Evolutionary conservation across 768 basidiomycete genomes (phyloP).

Genomic region (Roridomyces roridus): DNA sequence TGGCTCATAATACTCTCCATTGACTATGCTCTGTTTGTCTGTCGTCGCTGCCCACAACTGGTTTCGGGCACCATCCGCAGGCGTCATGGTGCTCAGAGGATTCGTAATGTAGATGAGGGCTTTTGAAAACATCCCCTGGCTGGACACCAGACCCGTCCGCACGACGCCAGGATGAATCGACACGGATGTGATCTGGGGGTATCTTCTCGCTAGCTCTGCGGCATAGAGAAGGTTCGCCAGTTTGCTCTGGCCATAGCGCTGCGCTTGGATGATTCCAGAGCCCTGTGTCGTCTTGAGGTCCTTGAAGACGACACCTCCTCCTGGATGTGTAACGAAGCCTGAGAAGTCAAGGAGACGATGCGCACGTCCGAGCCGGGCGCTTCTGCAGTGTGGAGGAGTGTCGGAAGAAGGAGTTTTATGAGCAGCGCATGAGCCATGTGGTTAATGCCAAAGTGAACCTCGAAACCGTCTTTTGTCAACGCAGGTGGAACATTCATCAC

Average conservation of each 20-base stretch:
- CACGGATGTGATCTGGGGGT: conserved; percentile 12
- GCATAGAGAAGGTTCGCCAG: conserved; percentile 16
- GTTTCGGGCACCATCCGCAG: conserved; percentile 16
- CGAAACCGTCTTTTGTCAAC: conserved; percentile 18
- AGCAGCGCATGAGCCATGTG: conserved; percentile 48
- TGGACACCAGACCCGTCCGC: conserved; percentile 2
- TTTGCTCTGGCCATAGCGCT: conserved; percentile 22
- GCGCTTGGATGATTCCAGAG: not conserved
- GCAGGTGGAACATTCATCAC: conserved; percentile 12
- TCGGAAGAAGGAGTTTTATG: conserved; percentile 51
- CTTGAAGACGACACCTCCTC: conserved; percentile 13
- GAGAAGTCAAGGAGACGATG: conserved; percentile 29
- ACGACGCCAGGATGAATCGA: conserved; percentile 21
- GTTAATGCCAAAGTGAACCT: conserved; percentile 23
- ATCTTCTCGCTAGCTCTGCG: conserved; percentile 11
- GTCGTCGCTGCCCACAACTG: conserved; percentile 18
- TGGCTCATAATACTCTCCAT: conserved; percentile 19
- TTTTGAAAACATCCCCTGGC: not conserved
- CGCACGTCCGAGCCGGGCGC: conserved; percentile 38
- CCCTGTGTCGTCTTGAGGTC: conserved; percentile 16
- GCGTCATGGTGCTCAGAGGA: conserved; percentile 7
- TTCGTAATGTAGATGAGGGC: not conserved
- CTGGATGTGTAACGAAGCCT: not conserved
- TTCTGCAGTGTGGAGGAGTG: conserved; percentile 22
- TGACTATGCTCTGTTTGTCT: conserved; percentile 2